Percentiles rank a stretch among this genome's conserved stretches.
These are phyloP conservation scores for Beauveria asiatica DNA, from an alignment of 2,329 filamentous ascomycete species.

Conservation along the genomic window DNA sequence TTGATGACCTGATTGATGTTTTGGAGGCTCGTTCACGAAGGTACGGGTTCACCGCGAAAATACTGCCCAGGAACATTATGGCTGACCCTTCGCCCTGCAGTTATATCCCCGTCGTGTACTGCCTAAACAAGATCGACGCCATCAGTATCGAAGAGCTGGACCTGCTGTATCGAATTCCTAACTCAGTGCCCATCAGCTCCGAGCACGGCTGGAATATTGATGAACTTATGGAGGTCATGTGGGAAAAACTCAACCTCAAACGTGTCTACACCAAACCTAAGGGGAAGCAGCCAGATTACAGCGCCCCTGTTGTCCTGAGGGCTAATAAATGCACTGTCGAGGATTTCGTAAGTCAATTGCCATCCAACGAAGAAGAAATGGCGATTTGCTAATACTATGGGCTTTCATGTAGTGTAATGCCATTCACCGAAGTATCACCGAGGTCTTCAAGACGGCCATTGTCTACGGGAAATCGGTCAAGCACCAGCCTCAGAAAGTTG, in stretches of 20 bases:
- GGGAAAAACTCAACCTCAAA: constrained; percentile 88
- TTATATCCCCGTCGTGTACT: constrained; percentile 98
- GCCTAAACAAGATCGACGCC: constrained; percentile 97
- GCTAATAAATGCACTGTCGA: constrained; percentile 80
- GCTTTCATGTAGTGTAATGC: constrained; percentile 67
- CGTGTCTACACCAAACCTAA: constrained; percentile 98
- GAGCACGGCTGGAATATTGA: constrained; percentile 98
- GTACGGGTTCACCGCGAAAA: constrained; percentile 18
- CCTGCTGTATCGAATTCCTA: constrained; percentile 90
- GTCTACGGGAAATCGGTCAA: constrained; percentile 98
- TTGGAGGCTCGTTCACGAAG: constrained; percentile 82
- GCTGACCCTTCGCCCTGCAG: constrained; percentile 30
- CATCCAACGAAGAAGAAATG: background rate
- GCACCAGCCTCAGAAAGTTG: constrained; percentile 95
- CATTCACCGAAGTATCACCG: constrained; percentile 92
- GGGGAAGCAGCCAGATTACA: constrained; percentile 88
- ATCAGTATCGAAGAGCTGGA: constrained; percentile 98
- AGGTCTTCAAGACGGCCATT: constrained; percentile 90
- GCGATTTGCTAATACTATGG: constrained; percentile 25
- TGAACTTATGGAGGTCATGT: constrained; percentile 95
- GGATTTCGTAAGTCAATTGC: constrained; percentile 70
- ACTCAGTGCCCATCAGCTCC: constrained; percentile 93
- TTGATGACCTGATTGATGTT: constrained; percentile 94
- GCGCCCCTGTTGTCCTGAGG: constrained; percentile 79
- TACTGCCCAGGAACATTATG: background rate